A percentile compares a stretch with the other conserved stretches of the same genome.
Conservation (phyloP, 441 rosid genomes). For the Theobroma grandiflorum region DNA sequence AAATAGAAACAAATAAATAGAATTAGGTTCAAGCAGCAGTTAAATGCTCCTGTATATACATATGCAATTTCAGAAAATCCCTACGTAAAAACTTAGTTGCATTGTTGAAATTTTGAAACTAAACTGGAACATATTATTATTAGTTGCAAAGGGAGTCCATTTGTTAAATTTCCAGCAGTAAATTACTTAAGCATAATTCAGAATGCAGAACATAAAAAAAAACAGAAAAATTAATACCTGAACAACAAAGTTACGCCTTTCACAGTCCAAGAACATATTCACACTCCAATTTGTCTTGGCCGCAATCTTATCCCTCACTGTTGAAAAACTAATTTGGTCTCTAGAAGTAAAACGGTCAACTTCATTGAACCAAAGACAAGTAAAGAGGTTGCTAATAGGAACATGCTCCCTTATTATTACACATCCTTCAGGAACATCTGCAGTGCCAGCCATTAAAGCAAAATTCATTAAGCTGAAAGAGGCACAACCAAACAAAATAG, state of each 20-base stretch:
- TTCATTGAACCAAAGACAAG: conserved; percentile 97
- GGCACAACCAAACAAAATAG: conserved; percentile 5
- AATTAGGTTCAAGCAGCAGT: background rate
- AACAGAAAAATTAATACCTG: conserved; percentile 64
- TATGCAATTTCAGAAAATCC: background rate
- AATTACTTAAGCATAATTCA: background rate
- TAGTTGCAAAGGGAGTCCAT: background rate
- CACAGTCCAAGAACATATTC: conserved; percentile 96
- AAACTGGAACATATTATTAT: background rate
- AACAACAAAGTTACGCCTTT: conserved; percentile 93
- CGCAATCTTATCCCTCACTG: conserved; percentile 82
- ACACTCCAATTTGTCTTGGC: conserved; percentile 85
- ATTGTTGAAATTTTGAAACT: background rate
- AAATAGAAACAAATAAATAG: background rate
- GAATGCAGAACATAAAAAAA: background rate
- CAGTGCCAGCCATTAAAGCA: conserved; percentile 34
- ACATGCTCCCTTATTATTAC: conserved; percentile 94
- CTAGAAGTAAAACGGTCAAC: conserved; percentile 95
- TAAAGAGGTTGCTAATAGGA: conserved; percentile 88
- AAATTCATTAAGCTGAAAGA: conserved; percentile 4
- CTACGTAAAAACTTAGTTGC: background rate
- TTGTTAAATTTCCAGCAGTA: background rate
- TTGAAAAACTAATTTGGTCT: conserved; percentile 95
- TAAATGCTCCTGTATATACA: background rate
- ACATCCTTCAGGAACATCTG: conserved; percentile 99